phyloP scores from a whole-genome alignment of 768 basidiomycete species.

The Kwoniella botswanensis region DNA sequence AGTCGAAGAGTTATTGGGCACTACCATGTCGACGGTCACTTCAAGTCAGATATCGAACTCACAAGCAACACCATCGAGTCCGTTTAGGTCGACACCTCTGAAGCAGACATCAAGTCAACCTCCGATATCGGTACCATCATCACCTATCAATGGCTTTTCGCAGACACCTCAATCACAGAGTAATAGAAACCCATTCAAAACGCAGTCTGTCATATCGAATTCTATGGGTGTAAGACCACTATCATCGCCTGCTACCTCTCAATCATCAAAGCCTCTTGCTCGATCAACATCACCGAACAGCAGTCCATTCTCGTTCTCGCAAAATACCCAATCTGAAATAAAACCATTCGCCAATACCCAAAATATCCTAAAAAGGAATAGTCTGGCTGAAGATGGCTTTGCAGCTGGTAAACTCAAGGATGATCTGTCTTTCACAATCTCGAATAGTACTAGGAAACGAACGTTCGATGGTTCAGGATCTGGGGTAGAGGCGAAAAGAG shows the following conservation, averaged over 20 bases:
- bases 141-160: neutral
- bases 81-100: neutral
- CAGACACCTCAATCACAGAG: neutral
- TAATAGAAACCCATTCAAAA: neutral
- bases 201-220: neutral
- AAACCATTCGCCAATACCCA: too few relatives aligned
- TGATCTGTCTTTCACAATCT: constrained; percentile 4
- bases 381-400: neutral
- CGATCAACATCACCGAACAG: neutral
- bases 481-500: constrained; percentile 4
- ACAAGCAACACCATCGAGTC: neutral
- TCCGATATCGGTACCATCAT: neutral
- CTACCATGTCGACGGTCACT: constrained; percentile 2
- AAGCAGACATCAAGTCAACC: neutral
- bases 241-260: neutral
- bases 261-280: neutral
- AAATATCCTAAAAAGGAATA: neutral
- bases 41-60: neutral
- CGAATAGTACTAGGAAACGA: constrained; percentile 10
- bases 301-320: constrained; percentile 1
- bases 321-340: neutral
- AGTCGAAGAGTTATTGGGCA: constrained; percentile 12
- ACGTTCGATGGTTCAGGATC: constrained; percentile 9
- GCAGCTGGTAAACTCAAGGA: neutral
- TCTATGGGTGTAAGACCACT: constrained; percentile 12